Evolutionary conservation across 495 filamentous ascomycete species (phyloP), one percentile per base, ranked within the genome.

Genomic region (Hyphodiscus hymeniophilus): DNA sequence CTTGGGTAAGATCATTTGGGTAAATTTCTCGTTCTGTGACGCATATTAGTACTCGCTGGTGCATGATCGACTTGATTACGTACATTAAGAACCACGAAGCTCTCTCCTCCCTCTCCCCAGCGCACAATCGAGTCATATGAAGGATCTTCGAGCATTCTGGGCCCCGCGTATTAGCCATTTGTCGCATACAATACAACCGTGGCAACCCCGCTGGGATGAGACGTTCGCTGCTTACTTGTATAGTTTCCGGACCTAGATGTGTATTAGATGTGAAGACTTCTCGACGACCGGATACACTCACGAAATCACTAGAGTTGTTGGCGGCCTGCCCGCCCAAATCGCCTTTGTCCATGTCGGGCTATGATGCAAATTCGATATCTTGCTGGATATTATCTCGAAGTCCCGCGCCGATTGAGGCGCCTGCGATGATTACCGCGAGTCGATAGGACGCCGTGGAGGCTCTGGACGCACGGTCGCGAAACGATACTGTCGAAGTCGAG

Each of bases 1-100:
- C 62, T 95, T 95, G 0, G 92, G 94, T 16, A 98, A 75, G 55
- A 99, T 96, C 40, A 84, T 83, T 64, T 95, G 97, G 38, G 92
- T 97, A 60, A 99, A 99, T 64, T 94, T 92, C 60, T 97, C 94
- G 65, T 92, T 95, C 92, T 96, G 63, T 20, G 43, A 8, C 26
- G 39, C 20, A 24, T 43, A 49, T 52, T 30, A 51, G 35, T 42
- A 47, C 17, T 34, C 3, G 4, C 42, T 35, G 30, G 18, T 22
- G n/a, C 16, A 41, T 26, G 22, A 28, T 30, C 8, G 33, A 8
- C 38, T 41, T 23, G 4, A 21, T 22, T 18, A 40, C 63, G 51
- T 79, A 95, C 91, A 81, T 98, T 94, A 42, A 98, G 72, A 39
- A 98, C 92, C 40, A 98, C 94, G 60, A 98, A 98, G 63, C 89